phyloP scores from a whole-genome alignment of 2,329 filamentous ascomycete genomes.

The Pseudogymnoascus sp. region DNA sequence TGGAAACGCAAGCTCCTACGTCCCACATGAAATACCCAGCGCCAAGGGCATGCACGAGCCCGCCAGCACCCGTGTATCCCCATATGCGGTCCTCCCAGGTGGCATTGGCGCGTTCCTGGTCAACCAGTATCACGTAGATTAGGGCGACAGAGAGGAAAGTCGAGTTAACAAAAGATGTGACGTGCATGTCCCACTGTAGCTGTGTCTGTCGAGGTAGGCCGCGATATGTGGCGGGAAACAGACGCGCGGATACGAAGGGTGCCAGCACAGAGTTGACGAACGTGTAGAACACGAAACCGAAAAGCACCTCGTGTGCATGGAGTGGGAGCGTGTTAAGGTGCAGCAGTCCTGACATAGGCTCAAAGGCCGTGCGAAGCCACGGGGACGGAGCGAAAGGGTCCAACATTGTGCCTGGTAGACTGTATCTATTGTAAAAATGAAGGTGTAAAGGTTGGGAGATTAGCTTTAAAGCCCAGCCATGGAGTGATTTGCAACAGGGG shows the following conservation, averaged over 20 bases:
- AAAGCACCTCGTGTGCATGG: constrained; percentile 68
- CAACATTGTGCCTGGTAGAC: constrained; percentile 45
- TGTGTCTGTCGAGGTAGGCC: constrained; percentile 51
- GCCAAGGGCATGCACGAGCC: constrained; percentile 66
- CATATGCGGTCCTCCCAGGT: constrained; percentile 60
- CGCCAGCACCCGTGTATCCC: constrained; percentile 66
- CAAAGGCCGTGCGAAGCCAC: constrained; percentile 38
- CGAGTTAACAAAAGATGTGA: constrained; percentile 71
- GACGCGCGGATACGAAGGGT: constrained; percentile 51
- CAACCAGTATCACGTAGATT: constrained; percentile 60
- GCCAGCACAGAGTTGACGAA: constrained; percentile 58
- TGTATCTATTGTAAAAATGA: not conserved
- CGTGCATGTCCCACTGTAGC: constrained; percentile 75
- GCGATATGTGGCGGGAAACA: constrained; percentile 54
- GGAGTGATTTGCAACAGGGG: constrained; percentile 1
- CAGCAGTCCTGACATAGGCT: constrained; percentile 55
- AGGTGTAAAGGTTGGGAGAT: not conserved
- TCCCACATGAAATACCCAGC: constrained; percentile 79
- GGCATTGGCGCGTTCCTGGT: constrained; percentile 59
- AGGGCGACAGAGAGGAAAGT: constrained; percentile 60
- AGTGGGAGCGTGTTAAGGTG: constrained; percentile 59
- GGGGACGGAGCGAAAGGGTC: constrained; percentile 62
- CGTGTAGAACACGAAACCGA: constrained; percentile 60
- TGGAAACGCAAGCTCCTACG: constrained; percentile 54
- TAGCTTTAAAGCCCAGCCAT: not conserved